Conservation (phyloP, 192 early-diverging fungal genomes). For the Paraglomus occultum region DNA sequence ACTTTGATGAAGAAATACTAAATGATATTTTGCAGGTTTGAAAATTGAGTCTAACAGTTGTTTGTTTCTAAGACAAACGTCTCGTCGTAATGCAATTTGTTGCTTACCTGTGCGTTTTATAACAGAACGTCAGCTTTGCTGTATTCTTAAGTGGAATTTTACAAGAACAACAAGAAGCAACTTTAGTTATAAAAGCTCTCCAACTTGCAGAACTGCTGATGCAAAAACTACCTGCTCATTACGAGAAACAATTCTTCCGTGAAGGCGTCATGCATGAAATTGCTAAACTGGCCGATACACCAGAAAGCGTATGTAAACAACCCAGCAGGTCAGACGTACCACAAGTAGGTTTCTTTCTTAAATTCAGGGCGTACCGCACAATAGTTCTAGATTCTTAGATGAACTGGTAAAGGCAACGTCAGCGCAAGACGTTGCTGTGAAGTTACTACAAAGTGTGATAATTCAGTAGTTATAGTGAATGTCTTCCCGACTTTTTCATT, state of each 20-base stretch:
- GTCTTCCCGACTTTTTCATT: conserved; percentile 3
- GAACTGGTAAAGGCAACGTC: background rate
- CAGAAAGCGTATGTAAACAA: conserved; percentile 21
- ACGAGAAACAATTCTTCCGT: conserved; percentile 58
- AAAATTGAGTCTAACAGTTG: too few relatives aligned
- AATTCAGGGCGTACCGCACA: background rate
- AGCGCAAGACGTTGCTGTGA: background rate
- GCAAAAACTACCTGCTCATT: conserved; percentile 58
- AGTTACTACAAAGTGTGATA: background rate
- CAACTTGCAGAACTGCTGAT: conserved; percentile 64
- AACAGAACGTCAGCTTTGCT: conserved; percentile 43
- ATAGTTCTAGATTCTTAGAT: too few relatives aligned
- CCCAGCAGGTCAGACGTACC: background rate
- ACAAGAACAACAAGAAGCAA: conserved; percentile 49
- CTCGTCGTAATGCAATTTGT: too few relatives aligned
- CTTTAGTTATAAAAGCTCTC: conserved; percentile 54
- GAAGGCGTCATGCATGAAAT: conserved; percentile 76
- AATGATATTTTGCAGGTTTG: too few relatives aligned
- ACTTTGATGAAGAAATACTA: too few relatives aligned
- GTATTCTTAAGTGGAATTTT: conserved; percentile 49
- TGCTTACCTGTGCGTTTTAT: too few relatives aligned
- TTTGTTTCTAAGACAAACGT: too few relatives aligned
- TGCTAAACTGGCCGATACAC: conserved; percentile 41
- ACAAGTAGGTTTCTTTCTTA: background rate
- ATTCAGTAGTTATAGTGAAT: conserved; percentile 15